Base-by-base conservation (phyloP, 2,329 filamentous ascomycete genomes). In the Aspergillus sojae region DNA sequence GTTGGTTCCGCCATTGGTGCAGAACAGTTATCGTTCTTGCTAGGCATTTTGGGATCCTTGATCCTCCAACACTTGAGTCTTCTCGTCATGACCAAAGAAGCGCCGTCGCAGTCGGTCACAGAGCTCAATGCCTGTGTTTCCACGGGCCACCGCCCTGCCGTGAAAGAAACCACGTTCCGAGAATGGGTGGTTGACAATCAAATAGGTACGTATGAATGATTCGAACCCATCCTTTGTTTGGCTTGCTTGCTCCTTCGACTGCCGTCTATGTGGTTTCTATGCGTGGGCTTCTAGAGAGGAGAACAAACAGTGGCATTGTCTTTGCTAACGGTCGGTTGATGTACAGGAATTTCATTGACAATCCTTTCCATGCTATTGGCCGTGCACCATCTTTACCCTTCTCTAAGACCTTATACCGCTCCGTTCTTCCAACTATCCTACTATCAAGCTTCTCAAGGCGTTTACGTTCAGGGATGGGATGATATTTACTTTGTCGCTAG, bases 391-490 rank as follows among this genome's bases (percentile, higher is more conserved):
- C 89, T 90, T 74, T 93, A 97, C 75, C 93, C 94, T 58, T 90
- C 89, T 72, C 88, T 93, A 56, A 88, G 92, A 68, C 82, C 86
- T 59, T 88, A 91, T 73, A 96, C 93, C n/a, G 85, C 86, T 73
- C 95, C 94, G 71, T 97, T 97, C 83, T 93, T 96, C 80, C 86
- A 88, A 62, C 86, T 97, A 63, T 94, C 92, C 62, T 95, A 98
- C 82, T 89, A 90, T 78, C 91, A 94, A 75, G 80, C 87, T 0
- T 74, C 82, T 9, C 88, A 88, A 1, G 89, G 87, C 52, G 80
- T 86, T 65, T 98, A 97, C 78, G 87, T 86, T 54, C 86, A 90
- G 69, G 94, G 95, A 65, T 85, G 84, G 76, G 89, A 96, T 73
- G 95, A 99, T 79, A 81, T 88, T 66, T 91, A 90, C 76, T 87